A percentile compares a stretch with the other conserved stretches of the same genome.
Evolutionary conservation across 306 rosid genomes (phyloP).

Genomic region (Trichosanthes cucumerina): DNA sequence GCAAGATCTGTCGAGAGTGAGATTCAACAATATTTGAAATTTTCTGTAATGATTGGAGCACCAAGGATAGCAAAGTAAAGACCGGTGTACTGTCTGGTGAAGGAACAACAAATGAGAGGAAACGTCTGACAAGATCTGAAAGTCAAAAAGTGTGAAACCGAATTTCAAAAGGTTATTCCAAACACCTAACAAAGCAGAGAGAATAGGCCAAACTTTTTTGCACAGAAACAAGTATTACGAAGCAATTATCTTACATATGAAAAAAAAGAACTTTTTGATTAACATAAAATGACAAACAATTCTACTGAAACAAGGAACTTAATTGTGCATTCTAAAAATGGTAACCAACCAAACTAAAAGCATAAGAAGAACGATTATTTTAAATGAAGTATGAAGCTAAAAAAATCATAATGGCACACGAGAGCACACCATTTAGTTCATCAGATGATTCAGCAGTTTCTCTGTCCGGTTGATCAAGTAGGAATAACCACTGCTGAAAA

Average conservation of each 20-base stretch:
- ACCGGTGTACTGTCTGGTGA: conserved; percentile 53
- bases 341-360: background rate
- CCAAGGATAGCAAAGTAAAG: conserved; percentile 40
- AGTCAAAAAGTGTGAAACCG: conserved; percentile 13
- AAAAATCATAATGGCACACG: background rate
- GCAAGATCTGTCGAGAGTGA: conserved; percentile 44
- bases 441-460: conserved; percentile 20
- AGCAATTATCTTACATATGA: background rate
- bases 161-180: background rate
- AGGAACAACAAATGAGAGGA: conserved; percentile 33
- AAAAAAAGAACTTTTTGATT: background rate
- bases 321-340: background rate
- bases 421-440: conserved; percentile 31
- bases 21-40: conserved; percentile 50
- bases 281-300: background rate
- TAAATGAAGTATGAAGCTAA: background rate
- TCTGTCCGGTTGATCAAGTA: conserved; percentile 23
- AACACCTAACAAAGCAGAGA: background rate
- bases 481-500: conserved; percentile 36
- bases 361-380: background rate
- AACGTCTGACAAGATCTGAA: conserved; percentile 53
- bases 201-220: background rate
- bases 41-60: conserved; percentile 74
- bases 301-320: background rate
- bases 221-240: background rate